Base-by-base conservation (phyloP, 192 early-diverging fungal genomes). In the Coemansia sp. region DNA sequence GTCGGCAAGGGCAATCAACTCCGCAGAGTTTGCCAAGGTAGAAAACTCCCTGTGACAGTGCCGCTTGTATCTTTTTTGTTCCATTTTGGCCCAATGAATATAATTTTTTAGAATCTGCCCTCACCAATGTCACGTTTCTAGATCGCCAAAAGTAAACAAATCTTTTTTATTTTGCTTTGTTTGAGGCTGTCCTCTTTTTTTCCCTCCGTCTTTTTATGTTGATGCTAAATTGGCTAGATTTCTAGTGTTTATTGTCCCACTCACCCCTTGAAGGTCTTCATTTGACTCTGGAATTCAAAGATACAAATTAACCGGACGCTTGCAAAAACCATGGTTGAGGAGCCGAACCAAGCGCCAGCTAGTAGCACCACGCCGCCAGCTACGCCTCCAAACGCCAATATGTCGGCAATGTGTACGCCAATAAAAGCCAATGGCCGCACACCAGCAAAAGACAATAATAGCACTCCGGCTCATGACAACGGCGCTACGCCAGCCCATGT, bases 71-170 rank as follows among this genome's bases (percentile, higher is more conserved):
- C 46, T 48, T 48, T 48, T 36, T 52, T 20, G n/a, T 38, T 30
- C 10, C 39, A 3, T n/a, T 34, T 24, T 63, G 43, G 46, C 43
- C 38, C 18, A 48, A 6, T 16, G 38, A 9, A 38, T 9, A 38
- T 38, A 9, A 38, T 38, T 4, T 38, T 38, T 38, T 38, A 38
- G 38, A 9, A 4, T 38, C 5, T 38, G 38, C n/a, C n/a, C n/a
- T n/a, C n/a, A n/a, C n/a, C n/a, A n/a, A n/a, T n/a, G n/a, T n/a
- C n/a, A n/a, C n/a, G n/a, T n/a, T n/a, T n/a, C n/a, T n/a, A n/a
- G n/a, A n/a, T n/a, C n/a, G n/a, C n/a, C n/a, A 39, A 39, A 43
- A 39, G 38, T 60, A 41, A 36, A 60, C 36, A 65, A 39, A 55
- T 5, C 11, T 39, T 39, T 55, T 55, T 18, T 24, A n/a, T 52